These are phyloP conservation scores for Penicillium angulare DNA, from an alignment of 495 filamentous ascomycete species.

Conservation along the genomic window DNA sequence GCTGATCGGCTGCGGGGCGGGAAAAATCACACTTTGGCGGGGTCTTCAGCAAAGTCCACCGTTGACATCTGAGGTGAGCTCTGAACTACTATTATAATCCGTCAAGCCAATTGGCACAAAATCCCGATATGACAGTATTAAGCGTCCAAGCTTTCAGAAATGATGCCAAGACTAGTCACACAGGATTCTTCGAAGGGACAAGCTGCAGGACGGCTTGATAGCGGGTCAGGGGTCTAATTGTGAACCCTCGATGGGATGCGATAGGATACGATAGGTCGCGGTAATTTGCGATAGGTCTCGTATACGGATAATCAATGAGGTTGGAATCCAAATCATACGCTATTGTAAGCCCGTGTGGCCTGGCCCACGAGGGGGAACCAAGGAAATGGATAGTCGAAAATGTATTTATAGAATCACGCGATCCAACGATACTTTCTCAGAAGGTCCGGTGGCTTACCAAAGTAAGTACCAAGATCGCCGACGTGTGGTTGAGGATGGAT, in stretches of 20 bases:
- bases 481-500: conserved; percentile 1
- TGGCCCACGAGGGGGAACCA: not conserved
- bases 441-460: conserved; percentile 13
- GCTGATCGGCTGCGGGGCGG: conserved; percentile 6
- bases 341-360: not conserved
- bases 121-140: conserved; percentile 12
- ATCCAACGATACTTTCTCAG: conserved; percentile 4
- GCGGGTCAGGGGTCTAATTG: not conserved
- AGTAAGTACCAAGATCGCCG: not conserved
- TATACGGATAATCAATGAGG: too few relatives aligned
- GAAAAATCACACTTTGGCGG: not conserved
- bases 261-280: not conserved
- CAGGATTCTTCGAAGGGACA: not conserved
- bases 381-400: conserved; percentile 13
- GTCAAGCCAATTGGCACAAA: conserved; percentile 2
- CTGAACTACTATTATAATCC: conserved; percentile 11
- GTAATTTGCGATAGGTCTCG: too few relatives aligned
- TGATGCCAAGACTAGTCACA: conserved; percentile 4
- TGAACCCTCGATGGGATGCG: not conserved
- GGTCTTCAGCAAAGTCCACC: not conserved
- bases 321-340: too few relatives aligned
- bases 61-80: not conserved
- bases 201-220: conserved; percentile 1
- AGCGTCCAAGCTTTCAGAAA: not conserved
- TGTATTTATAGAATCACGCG: conserved; percentile 25